Percentiles rank a stretch among this genome's conserved stretches.
phyloP scores from a whole-genome alignment of 352 stramenopile species.

The Globisporangium middletonii region DNA sequence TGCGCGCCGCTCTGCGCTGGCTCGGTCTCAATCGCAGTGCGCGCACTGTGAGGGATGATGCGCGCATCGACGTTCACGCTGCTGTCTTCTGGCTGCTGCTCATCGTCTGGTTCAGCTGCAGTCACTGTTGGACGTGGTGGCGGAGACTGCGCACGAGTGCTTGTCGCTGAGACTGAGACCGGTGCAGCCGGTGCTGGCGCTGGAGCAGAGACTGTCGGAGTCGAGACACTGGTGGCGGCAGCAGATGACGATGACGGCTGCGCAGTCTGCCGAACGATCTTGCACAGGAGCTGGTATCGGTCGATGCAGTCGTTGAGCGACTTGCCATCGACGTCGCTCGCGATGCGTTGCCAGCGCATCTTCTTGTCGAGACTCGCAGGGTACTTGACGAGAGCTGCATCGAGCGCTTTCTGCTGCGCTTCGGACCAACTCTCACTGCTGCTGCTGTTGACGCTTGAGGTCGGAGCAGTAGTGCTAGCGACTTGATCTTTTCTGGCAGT shows the following conservation, averaged over 20 bases:
- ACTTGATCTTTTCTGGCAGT: too few relatives aligned
- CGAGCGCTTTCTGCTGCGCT: constrained; percentile 55
- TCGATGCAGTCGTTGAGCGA: constrained; percentile 82
- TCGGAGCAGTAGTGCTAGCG: too few relatives aligned
- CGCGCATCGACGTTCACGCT: constrained; percentile 19
- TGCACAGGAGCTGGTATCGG: constrained; percentile 61
- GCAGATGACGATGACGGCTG: too few relatives aligned
- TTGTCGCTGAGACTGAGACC: background rate
- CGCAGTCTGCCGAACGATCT: constrained; percentile 25
- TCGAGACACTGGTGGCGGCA: background rate
- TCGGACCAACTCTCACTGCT: constrained; percentile 43
- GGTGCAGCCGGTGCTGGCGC: background rate
- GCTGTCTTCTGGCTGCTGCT: constrained; percentile 1
- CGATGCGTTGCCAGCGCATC: constrained; percentile 59
- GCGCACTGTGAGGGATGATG: constrained; percentile 43
- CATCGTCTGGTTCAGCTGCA: constrained; percentile 11
- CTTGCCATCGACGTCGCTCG: constrained; percentile 52
- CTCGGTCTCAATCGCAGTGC: constrained; percentile 49
- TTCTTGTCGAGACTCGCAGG: constrained; percentile 70
- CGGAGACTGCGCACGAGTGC: background rate
- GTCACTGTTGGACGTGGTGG: background rate
- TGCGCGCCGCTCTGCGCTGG: constrained; percentile 42
- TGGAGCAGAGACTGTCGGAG: background rate
- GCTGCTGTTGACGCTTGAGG: background rate
- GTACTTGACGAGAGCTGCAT: constrained; percentile 65